Conservation (phyloP, 768 basidiomycete genomes). For the Ramaria rubella region DNA sequence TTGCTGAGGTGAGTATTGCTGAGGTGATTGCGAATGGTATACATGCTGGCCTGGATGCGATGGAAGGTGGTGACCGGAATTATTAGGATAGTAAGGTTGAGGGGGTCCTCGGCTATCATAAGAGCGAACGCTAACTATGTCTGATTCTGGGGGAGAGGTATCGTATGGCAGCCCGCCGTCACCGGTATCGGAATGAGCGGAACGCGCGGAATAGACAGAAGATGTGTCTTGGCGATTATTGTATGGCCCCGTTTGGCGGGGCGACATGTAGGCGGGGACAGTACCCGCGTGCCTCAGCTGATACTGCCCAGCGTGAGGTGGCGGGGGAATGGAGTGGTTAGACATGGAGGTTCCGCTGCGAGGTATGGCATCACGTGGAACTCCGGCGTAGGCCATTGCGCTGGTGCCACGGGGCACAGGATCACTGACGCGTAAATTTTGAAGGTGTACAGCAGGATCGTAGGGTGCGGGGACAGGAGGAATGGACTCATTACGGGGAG, state of each 20-base stretch:
- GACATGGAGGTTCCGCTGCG: constrained; percentile 57
- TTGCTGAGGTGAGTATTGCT: constrained; percentile 13
- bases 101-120: constrained; percentile 31
- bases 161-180: constrained; percentile 24
- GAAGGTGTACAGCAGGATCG: constrained; percentile 41
- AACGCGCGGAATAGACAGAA: constrained; percentile 18
- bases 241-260: constrained; percentile 16
- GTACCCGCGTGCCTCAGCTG: constrained; percentile 39
- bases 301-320: constrained; percentile 18
- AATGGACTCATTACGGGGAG: constrained; percentile 24
- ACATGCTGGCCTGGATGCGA: not conserved
- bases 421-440: constrained; percentile 47
- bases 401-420: constrained; percentile 28
- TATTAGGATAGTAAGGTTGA: constrained; percentile 4
- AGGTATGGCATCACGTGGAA: constrained; percentile 42
- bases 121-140: constrained; percentile 32
- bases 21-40: constrained; percentile 6
- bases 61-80: constrained; percentile 8
- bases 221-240: constrained; percentile 16
- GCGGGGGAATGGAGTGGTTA: constrained; percentile 28
- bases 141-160: constrained; percentile 29
- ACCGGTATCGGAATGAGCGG: constrained; percentile 12
- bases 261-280: constrained; percentile 26
- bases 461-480: constrained; percentile 31
- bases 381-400: constrained; percentile 19